phyloP scores from a whole-genome alignment of 208 protist genomes.

The Crithidia acanthocephali region DNA sequence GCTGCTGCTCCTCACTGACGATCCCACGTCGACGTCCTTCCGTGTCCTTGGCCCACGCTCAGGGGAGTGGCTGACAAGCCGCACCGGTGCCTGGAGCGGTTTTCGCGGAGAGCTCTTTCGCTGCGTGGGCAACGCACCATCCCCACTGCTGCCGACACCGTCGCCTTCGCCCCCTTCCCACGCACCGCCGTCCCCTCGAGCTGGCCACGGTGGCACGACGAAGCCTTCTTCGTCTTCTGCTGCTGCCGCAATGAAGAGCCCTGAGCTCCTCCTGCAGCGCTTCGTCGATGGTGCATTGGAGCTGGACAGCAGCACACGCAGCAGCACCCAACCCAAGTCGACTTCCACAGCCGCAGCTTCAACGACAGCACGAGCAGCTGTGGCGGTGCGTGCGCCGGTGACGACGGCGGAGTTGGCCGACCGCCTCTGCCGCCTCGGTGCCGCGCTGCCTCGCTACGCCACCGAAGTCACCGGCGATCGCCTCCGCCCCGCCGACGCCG shows the following conservation, averaged over 20 bases:
- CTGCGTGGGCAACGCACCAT: conserved; percentile 20
- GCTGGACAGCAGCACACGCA: conserved; percentile 13
- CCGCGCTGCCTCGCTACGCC: conserved; percentile 40
- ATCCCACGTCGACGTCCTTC: conserved; percentile 27
- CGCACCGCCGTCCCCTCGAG: not conserved
- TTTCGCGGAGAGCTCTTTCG: conserved; percentile 34
- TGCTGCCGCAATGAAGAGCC: not conserved
- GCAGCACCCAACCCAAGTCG: not conserved
- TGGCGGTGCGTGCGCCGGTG: no score
- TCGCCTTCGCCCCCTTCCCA: not conserved
- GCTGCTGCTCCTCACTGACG: conserved; percentile 17
- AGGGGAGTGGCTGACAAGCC: conserved; percentile 26
- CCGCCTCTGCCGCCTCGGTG: conserved; percentile 60
- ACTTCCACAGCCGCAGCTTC: not conserved
- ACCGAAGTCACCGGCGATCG: conserved; percentile 28
- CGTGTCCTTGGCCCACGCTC: conserved; percentile 27
- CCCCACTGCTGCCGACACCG: not conserved
- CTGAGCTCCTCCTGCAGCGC: conserved; percentile 7
- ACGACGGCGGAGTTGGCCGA: conserved; percentile 65
- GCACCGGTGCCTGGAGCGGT: conserved; percentile 26
- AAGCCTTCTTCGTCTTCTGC: not conserved
- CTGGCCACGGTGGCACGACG: not conserved
- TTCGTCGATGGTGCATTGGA: conserved; percentile 38
- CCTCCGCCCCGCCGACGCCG: conserved; percentile 29
- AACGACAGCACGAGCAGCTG: no score